Evolutionary conservation across 352 stramenopile species (phyloP).

Genomic region (Globisporangium splendens): DNA sequence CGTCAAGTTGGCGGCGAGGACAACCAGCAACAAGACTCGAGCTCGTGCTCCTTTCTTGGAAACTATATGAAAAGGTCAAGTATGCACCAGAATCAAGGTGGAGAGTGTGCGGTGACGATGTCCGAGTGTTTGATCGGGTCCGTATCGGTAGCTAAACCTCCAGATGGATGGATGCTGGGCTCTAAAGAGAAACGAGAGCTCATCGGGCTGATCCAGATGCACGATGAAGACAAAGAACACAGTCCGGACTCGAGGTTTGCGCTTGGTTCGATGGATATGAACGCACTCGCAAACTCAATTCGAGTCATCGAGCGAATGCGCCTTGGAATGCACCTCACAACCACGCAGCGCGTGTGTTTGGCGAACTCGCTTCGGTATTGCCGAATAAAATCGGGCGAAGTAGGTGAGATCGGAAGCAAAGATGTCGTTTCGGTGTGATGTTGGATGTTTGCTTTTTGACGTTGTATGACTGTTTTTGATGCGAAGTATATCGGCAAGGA

Average conservation of each 20-base stretch:
- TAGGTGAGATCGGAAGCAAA: conserved; percentile 9
- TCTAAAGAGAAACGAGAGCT: conserved; percentile 19
- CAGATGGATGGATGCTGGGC: neutral
- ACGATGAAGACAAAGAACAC: conserved; percentile 9
- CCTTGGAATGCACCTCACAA: conserved; percentile 17
- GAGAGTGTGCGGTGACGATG: conserved; percentile 29
- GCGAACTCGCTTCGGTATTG: conserved; percentile 23
- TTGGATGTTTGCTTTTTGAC: too few relatives aligned
- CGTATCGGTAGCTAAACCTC: conserved; percentile 4
- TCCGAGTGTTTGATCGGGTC: conserved; percentile 34
- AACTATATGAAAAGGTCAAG: conserved; percentile 1
- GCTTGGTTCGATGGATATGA: conserved; percentile 4
- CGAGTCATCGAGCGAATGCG: conserved; percentile 28
- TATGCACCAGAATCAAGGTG: neutral
- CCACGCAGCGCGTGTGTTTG: conserved; percentile 16
- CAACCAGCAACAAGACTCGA: neutral
- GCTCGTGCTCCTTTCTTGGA: neutral
- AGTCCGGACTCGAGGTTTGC: neutral
- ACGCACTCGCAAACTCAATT: conserved; percentile 21
- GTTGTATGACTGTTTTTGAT: neutral
- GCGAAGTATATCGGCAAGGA: conserved; percentile 29
- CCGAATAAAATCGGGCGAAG: conserved; percentile 16
- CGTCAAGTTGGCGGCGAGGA: conserved; percentile 9
- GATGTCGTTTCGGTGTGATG: neutral
- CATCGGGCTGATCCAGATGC: conserved; percentile 21